Base-by-base conservation (phyloP, 2,329 filamentous ascomycete species). In the Colletotrichum sublineola region DNA sequence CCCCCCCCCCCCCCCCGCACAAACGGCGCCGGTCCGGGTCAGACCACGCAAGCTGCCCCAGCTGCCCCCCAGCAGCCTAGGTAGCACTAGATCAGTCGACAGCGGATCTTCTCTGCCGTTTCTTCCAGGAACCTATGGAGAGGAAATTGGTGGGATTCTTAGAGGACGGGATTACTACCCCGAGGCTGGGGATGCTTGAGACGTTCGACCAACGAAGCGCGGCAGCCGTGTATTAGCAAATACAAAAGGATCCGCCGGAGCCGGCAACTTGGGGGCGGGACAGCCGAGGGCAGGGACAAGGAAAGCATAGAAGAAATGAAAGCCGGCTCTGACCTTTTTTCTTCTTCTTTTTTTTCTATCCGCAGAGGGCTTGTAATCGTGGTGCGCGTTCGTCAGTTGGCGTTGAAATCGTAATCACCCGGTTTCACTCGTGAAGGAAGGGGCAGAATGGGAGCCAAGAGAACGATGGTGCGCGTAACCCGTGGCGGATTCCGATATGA, bases 41-140 rank as follows among this genome's bases (percentile, higher is more conserved):
- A 72, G 69, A 68, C 69, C 60, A 68, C 69, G 69, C 69, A 64
- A 72, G 66, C 58, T 57, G 12, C 46, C 46, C 46, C n/a, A 24
- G 14, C 42, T 6, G 40, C 14, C 14, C 40, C 6, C 40, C 6
- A 18, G 44, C 1, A n/a, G 58, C 29, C 65, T 52, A 36, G 42
- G 24, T 29, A 53, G 52, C 42, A 52, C 53, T 24, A 38, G 33
- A 62, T 72, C 46, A 53, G 55, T 48, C 66, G 44, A n/a, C 31
- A 24, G 38, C 36, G 60, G 36, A 53, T 61, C 8, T 2, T 42
- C 24, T 64, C 60, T 38, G 53, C 69, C 66, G 52, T 33, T 11
- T 46, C 29, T 46, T 53, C 20, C 46, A 33, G 61, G 24, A 42
- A 53, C 29, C 4, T 15, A 8, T 31, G 9, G 48, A 33, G 2